A percentile compares a stretch with the other conserved stretches of the same genome.
phyloP scores from a whole-genome alignment of 495 filamentous ascomycete species.

The Pyronema omphalodes region DNA sequence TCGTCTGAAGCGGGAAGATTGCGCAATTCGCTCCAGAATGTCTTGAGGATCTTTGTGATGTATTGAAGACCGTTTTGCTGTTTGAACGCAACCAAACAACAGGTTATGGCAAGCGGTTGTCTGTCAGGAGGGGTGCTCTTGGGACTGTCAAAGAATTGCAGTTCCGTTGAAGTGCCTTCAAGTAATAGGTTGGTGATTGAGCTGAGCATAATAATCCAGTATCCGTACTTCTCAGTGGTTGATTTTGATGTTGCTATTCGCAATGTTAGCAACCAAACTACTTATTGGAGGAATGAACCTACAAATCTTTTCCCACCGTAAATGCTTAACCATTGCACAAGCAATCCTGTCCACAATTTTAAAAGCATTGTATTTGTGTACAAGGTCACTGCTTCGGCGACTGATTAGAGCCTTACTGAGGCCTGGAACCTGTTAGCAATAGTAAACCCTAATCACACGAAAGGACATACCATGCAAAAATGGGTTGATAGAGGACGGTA shows the following conservation, averaged over 20 bases:
- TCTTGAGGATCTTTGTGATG: constrained; percentile 52
- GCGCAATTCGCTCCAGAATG: constrained; percentile 52
- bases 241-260: constrained; percentile 19
- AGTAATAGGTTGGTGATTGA: constrained; percentile 60
- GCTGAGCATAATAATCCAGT: constrained; percentile 63
- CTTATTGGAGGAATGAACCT: neutral
- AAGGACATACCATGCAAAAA: constrained; percentile 21
- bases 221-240: constrained; percentile 39
- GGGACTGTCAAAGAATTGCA: constrained; percentile 23
- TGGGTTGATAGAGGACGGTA: constrained; percentile 32
- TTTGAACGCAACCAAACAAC: constrained; percentile 74
- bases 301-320: constrained; percentile 23
- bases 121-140: constrained; percentile 36
- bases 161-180: constrained; percentile 32
- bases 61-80: constrained; percentile 53
- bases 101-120: constrained; percentile 43
- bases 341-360: constrained; percentile 64
- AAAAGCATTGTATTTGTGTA: constrained; percentile 42
- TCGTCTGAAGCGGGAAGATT: constrained; percentile 26
- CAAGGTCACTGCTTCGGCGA: constrained; percentile 46
- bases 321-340: constrained; percentile 33
- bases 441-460: neutral
- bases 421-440: constrained; percentile 18
- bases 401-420: constrained; percentile 63
- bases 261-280: neutral